A percentile compares a stretch with the other conserved stretches of the same genome.
These are phyloP conservation scores for Raphidocelis subcapitata DNA, from an alignment of 139 green algal genomes.

Conservation along the genomic window DNA sequence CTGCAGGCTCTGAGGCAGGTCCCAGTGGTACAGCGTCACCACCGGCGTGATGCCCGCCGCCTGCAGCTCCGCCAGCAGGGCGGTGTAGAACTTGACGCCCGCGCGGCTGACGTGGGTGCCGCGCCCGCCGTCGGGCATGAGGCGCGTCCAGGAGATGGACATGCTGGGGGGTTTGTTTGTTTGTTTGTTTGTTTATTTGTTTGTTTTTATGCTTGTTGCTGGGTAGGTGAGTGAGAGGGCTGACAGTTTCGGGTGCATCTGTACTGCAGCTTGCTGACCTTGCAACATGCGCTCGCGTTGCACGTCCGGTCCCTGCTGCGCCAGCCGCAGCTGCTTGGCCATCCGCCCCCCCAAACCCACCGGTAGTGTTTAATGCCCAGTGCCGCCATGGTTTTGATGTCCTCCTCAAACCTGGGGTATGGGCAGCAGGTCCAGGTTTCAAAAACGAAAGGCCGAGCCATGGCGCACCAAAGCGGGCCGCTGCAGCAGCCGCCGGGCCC, in stretches of 20 bases:
- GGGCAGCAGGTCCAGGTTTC: too few species aligned
- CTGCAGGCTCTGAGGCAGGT: conserved; percentile 48
- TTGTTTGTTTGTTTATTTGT: too few species aligned
- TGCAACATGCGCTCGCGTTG: not conserved
- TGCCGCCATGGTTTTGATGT: conserved; percentile 27
- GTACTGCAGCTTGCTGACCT: not conserved
- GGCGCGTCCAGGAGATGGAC: conserved; percentile 51
- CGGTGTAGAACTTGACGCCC: conserved; percentile 50
- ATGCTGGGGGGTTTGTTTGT: conserved; percentile 47
- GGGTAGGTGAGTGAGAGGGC: conserved; percentile 6
- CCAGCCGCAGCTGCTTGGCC: not conserved
- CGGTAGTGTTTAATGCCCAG: conserved; percentile 34
- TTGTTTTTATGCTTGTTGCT: too few species aligned
- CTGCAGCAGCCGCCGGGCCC: too few species aligned
- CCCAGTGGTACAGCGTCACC: conserved; percentile 57
- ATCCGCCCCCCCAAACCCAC: not conserved
- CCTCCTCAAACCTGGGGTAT: conserved; percentile 13
- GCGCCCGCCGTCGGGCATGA: conserved; percentile 39
- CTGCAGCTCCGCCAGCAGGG: conserved; percentile 41
- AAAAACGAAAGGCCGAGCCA: too few species aligned
- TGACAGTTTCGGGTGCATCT: not conserved
- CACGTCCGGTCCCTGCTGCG: not conserved
- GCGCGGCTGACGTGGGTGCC: conserved; percentile 12
- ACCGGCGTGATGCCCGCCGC: conserved; percentile 52
- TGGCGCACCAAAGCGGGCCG: too few species aligned